Percentiles rank a stretch among this genome's conserved stretches.
phyloP scores from a whole-genome alignment of 192 early-diverging fungal species.

The Kappamyces sp. region DNA sequence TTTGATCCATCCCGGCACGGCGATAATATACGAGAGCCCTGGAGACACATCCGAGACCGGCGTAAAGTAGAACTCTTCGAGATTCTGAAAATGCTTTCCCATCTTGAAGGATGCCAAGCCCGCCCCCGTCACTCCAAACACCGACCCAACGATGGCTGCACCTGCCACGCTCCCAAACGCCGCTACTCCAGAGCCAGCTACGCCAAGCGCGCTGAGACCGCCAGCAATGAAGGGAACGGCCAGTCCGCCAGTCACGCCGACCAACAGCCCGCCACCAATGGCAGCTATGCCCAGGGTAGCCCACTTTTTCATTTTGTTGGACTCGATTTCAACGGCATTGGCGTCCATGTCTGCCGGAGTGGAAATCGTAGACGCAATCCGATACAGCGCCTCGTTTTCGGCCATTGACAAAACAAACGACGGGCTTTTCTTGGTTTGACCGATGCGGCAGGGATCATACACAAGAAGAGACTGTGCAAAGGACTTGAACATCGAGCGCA shows the following conservation, averaged over 20 bases:
- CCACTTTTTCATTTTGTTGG: constrained; percentile 19
- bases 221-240: constrained; percentile 35
- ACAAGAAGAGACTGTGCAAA: no score
- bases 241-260: constrained; percentile 35
- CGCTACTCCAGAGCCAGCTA: constrained; percentile 20
- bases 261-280: constrained; percentile 27
- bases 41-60: not conserved
- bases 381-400: constrained; percentile 3
- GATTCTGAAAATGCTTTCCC: constrained; percentile 19
- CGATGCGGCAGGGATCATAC: no score
- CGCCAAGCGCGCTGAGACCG: constrained; percentile 27
- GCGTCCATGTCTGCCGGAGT: not conserved
- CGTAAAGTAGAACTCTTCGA: constrained; percentile 22
- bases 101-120: constrained; percentile 30
- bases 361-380: not conserved
- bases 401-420: not conserved
- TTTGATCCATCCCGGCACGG: constrained; percentile 39
- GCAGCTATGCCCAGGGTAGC: constrained; percentile 23
- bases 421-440: not conserved
- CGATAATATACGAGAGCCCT: constrained; percentile 17
- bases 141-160: constrained; percentile 28
- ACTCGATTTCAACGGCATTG: not conserved
- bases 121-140: constrained; percentile 33
- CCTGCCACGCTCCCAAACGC: constrained; percentile 25
- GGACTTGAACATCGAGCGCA: no score